Conservation (phyloP, 2,329 filamentous ascomycete species). For the Lasiodiplodia hormozganensis region DNA sequence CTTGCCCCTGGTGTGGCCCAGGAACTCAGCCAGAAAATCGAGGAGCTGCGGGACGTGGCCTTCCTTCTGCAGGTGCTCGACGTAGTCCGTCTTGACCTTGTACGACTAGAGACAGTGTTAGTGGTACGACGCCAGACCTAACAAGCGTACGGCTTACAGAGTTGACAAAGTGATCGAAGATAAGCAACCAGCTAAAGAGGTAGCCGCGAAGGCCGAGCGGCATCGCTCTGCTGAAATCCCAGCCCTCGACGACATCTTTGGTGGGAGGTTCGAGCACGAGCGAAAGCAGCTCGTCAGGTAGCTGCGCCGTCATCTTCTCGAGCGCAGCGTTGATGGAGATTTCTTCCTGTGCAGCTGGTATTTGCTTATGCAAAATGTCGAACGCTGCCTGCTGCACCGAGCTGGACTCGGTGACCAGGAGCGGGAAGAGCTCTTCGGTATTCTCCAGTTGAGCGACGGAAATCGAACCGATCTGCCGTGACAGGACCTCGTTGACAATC, state of each 20-base stretch:
- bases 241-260: constrained; percentile 69
- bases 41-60: constrained; percentile 73
- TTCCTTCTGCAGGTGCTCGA: constrained; percentile 77
- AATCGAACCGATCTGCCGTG: constrained; percentile 71
- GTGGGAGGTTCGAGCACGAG: constrained; percentile 81
- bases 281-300: constrained; percentile 86
- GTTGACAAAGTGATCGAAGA: constrained; percentile 83
- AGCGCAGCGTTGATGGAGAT: constrained; percentile 78
- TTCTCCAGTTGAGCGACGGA: constrained; percentile 68
- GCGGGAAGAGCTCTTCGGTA: constrained; percentile 72
- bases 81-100: constrained; percentile 83
- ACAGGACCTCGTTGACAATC: constrained; percentile 77
- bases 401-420: constrained; percentile 77
- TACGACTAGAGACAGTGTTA: constrained; percentile 62
- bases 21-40: constrained; percentile 81
- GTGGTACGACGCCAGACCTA: constrained; percentile 27
- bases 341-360: constrained; percentile 80
- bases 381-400: constrained; percentile 83
- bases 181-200: constrained; percentile 84
- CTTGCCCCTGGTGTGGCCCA: constrained; percentile 77
- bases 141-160: constrained; percentile 55
- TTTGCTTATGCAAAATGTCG: constrained; percentile 77
- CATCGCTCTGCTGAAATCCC: constrained; percentile 69
- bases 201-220: constrained; percentile 78
- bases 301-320: constrained; percentile 72